Conservation (phyloP, 768 basidiomycete genomes). For the Cystofilobasidium capitatum region DNA sequence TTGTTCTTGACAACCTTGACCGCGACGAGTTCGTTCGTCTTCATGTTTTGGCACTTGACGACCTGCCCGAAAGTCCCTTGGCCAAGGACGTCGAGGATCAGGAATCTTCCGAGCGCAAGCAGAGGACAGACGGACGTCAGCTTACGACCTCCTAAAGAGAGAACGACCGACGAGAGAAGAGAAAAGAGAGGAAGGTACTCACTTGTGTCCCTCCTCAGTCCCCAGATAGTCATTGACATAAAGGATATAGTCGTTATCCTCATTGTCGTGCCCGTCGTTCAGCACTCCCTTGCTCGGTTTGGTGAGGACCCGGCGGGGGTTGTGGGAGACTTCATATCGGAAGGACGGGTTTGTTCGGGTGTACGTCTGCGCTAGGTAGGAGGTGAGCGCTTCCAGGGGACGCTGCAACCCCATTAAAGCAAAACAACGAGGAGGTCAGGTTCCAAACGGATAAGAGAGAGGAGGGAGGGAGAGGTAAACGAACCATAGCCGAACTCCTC, state of each 20-base stretch:
- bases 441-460: background rate
- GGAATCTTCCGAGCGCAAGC: conserved; percentile 52
- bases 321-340: conserved; percentile 86
- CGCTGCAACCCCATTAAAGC: conserved; percentile 29
- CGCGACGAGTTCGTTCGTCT: conserved; percentile 95
- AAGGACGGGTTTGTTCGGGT: conserved; percentile 89
- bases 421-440: background rate
- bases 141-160: background rate
- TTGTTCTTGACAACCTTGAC: conserved; percentile 99
- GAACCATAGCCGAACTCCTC: no score
- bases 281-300: conserved; percentile 93
- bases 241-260: conserved; percentile 97
- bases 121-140: background rate
- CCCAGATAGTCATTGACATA: conserved; percentile 99
- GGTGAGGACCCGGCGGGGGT: conserved; percentile 90
- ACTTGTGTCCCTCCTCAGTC: conserved; percentile 90
- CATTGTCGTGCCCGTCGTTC: conserved; percentile 97
- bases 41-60: conserved; percentile 99
- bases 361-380: conserved; percentile 79
- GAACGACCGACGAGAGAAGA: conserved; percentile 14
- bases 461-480: background rate
- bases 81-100: conserved; percentile 94
- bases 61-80: conserved; percentile 99
- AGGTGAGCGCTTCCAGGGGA: conserved; percentile 65
- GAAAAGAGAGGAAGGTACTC: conserved; percentile 38